phyloP scores from a whole-genome alignment of 2,329 filamentous ascomycete genomes.

The Polychaeton citri region DNA sequence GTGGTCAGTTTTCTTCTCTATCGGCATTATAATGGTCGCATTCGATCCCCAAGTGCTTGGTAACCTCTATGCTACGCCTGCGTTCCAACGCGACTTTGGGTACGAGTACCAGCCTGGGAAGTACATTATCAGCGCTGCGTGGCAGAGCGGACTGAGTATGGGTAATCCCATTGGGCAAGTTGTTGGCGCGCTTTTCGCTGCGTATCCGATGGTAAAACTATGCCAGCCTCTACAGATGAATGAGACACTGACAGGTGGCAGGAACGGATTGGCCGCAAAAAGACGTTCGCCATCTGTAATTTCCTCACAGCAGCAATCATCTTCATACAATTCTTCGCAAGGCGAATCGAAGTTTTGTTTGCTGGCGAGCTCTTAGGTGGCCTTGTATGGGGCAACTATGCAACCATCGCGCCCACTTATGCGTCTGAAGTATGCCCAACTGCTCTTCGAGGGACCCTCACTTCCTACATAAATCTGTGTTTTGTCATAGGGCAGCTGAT shows the following conservation, averaged over 20 bases:
- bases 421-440: constrained; percentile 52
- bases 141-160: constrained; percentile 30
- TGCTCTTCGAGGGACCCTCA: constrained; percentile 43
- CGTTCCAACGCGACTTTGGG: constrained; percentile 46
- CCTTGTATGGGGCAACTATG: constrained; percentile 48
- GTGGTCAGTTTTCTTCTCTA: constrained; percentile 48
- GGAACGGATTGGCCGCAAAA: constrained; percentile 20
- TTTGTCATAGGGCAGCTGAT: constrained; percentile 51
- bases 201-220: constrained; percentile 15
- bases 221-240: no score
- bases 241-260: no score
- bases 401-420: constrained; percentile 46
- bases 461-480: constrained; percentile 48
- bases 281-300: constrained; percentile 18
- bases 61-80: constrained; percentile 46
- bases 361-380: constrained; percentile 49
- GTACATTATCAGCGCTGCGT: constrained; percentile 25
- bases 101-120: constrained; percentile 29
- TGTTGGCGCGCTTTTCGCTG: constrained; percentile 35
- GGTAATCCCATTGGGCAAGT: constrained; percentile 46
- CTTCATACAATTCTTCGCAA: constrained; percentile 51
- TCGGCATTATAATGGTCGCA: constrained; percentile 47
- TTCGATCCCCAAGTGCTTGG: constrained; percentile 54
- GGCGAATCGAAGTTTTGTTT: constrained; percentile 41
- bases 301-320: constrained; percentile 37